A percentile compares a stretch with the other conserved stretches of the same genome.
Evolutionary conservation across 352 stramenopile species (phyloP).

Genomic region (Phytopythium montanum): DNA sequence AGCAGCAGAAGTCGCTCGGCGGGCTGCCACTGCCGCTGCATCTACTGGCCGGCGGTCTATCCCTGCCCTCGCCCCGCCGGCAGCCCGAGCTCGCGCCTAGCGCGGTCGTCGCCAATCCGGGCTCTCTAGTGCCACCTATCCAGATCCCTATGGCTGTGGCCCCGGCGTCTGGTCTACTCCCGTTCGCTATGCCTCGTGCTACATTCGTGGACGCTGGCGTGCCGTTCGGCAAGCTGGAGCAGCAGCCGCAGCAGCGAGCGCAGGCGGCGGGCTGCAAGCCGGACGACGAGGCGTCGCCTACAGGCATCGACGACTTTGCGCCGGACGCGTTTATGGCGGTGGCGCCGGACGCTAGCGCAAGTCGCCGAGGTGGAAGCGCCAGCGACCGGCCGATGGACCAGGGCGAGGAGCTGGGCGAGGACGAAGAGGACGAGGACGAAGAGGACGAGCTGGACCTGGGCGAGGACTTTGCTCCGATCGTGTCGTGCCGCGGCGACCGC

Average conservation of each 20-base stretch:
- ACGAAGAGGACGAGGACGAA: constrained; percentile 20
- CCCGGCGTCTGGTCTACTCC: constrained; percentile 13
- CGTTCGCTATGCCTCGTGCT: constrained; percentile 12
- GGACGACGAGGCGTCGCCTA: constrained; percentile 32
- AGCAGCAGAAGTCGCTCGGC: constrained; percentile 68
- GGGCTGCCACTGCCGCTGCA: constrained; percentile 36
- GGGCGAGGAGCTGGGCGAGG: neutral
- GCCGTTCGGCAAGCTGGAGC: constrained; percentile 8
- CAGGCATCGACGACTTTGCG: constrained; percentile 60
- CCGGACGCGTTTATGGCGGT: constrained; percentile 48
- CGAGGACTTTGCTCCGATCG: constrained; percentile 41
- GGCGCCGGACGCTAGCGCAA: constrained; percentile 9
- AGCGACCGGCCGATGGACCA: neutral
- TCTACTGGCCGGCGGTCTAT: constrained; percentile 7
- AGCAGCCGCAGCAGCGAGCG: constrained; percentile 9
- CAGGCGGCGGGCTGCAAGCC: constrained; percentile 3
- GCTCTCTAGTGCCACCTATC: constrained; percentile 34
- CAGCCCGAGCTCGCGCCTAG: neutral
- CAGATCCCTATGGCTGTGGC: constrained; percentile 24
- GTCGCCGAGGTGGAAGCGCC: constrained; percentile 2
- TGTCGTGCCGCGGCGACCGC: constrained; percentile 38
- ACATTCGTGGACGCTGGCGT: neutral
- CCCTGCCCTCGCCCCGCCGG: neutral
- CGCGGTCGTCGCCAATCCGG: constrained; percentile 4
- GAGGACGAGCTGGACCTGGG: constrained; percentile 29